These are phyloP conservation scores for Euphorbia lathyris DNA, from an alignment of 345 rosid species.

Conservation along the genomic window DNA sequence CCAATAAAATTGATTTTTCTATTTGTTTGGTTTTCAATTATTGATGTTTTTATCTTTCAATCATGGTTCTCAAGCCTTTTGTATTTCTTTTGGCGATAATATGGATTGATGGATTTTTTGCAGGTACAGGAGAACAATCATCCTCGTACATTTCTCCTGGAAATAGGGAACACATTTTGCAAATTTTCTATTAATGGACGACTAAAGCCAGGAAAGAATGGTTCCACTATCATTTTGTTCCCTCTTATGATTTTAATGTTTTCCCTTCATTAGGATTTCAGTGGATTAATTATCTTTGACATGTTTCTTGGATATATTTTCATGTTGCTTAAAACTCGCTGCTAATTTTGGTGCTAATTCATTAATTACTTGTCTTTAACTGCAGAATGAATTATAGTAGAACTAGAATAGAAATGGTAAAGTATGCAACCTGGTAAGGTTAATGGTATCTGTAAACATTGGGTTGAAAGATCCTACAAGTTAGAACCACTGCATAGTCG, in stretches of 20 bases:
- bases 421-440: too few species aligned
- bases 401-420: too few species aligned
- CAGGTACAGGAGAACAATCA: conserved; percentile 98
- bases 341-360: too few species aligned
- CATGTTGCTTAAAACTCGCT: conserved; percentile 11
- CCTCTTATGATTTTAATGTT: not conserved
- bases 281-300: not conserved
- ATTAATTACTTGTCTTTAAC: too few species aligned
- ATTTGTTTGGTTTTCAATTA: too few species aligned
- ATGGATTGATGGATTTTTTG: conserved; percentile 18
- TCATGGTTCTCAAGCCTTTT: not conserved
- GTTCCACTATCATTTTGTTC: conserved; percentile 30
- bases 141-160: conserved; percentile 92
- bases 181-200: conserved; percentile 99
- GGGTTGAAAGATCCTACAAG: too few species aligned
- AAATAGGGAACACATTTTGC: conserved; percentile 95
- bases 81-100: not conserved
- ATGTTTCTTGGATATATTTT: not conserved
- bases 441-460: too few species aligned
- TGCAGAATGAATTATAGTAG: too few species aligned
- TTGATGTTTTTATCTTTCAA: too few species aligned
- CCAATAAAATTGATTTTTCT: too few species aligned
- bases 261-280: not conserved
- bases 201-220: conserved; percentile 93
- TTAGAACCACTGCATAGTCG: not conserved